Percentiles rank a stretch among this genome's conserved stretches.
Conservation (phyloP, 139 green algal genomes). For the Chlorella sp. region DNA sequence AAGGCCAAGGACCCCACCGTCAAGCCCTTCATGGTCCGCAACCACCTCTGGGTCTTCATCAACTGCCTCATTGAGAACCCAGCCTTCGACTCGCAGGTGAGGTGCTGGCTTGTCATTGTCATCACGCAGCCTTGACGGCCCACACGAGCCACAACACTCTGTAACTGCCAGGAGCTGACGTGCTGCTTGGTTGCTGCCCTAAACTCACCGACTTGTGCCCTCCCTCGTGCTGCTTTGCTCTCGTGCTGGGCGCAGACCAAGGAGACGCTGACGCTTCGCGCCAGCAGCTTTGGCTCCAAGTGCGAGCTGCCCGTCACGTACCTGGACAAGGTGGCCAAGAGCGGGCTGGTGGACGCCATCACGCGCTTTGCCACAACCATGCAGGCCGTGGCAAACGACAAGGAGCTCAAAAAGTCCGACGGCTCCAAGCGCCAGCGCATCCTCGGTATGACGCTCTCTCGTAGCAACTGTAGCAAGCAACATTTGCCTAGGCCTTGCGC, state of each 20-base stretch:
- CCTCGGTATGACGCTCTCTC: constrained; percentile 4
- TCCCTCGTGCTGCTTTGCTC: too few relatives aligned
- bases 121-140: background rate
- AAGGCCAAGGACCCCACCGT: constrained; percentile 87
- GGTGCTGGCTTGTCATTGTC: too few relatives aligned
- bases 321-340: constrained; percentile 86
- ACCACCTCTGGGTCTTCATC: constrained; percentile 97
- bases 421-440: constrained; percentile 75
- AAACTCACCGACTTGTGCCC: too few relatives aligned
- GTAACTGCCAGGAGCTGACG: background rate
- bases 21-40: constrained; percentile 95
- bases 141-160: too few relatives aligned
- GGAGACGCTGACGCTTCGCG: constrained; percentile 88
- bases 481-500: too few relatives aligned
- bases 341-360: constrained; percentile 82
- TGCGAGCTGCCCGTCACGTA: constrained; percentile 80
- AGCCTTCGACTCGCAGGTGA: constrained; percentile 94
- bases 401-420: constrained; percentile 96
- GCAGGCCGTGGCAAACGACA: too few relatives aligned
- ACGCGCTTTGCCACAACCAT: constrained; percentile 89
- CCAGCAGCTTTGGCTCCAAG: constrained; percentile 89
- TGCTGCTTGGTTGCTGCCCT: too few relatives aligned
- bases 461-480: too few relatives aligned
- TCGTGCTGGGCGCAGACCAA: too few relatives aligned
- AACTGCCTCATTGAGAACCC: constrained; percentile 97